Evolutionary conservation across 305 asterid species (phyloP), one percentile per base, ranked within the genome.

Genomic region (Fraxinus baroniana): DNA sequence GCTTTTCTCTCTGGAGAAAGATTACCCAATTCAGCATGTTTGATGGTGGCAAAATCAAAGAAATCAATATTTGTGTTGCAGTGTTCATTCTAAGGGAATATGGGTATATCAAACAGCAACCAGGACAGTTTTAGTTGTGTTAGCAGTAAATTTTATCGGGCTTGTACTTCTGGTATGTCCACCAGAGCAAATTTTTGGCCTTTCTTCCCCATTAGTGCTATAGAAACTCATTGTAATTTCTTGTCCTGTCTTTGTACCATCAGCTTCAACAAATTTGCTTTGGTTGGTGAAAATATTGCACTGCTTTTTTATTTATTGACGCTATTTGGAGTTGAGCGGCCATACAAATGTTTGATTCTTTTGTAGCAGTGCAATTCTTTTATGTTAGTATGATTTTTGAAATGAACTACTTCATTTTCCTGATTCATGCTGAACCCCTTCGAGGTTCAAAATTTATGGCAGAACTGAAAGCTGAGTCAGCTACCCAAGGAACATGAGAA

Each of bases 1-100:
- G 13, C 44, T 79, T 71, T 82, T 33, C 80, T 81, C 39, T 62
- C 80, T 83, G 78, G 80, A 74, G 83, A 83, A 71, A 30, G 83
- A 73, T 74, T 57, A 60, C 77, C 3, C 74, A 60, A 39, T 79
- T 30, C 73, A 20, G 76, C 76, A 32, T 74, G 80, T 62, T 28
- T 28, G 72, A 60, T 55, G 78, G 37, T 26, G 73, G 85, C 15
- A 28, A 68, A 68, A 68, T 26, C 1, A 6, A 15, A 68, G 74
- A n/a, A 68, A 28, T 68, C 74, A 13, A 26, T 30, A 28, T 30
- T 68, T 60, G 37, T 68, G 18, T 68, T 5, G 39, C 2, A 68
- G 7, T 68, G 17, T 68, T 68, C 39, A 13, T 68, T 30, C 26
- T 0, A 20, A 60, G 37, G 74, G 17, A 68, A 68, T 12, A 5